These are phyloP conservation scores for Lithocarpus polystachyus DNA, from an alignment of 306 rosid genomes.

Conservation along the genomic window DNA sequence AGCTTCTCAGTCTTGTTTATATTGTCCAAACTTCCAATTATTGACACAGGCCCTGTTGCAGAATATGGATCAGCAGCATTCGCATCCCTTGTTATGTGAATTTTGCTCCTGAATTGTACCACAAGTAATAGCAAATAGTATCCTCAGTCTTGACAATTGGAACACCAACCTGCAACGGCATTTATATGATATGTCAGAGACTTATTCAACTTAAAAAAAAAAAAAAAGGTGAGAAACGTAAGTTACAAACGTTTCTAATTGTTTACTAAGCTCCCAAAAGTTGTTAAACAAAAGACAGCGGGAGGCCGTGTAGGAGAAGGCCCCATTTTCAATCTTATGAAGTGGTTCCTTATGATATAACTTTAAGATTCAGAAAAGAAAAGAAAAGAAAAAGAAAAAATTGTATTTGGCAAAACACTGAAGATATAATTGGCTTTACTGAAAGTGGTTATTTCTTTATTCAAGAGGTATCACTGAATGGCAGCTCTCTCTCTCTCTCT, in stretches of 20 bases:
- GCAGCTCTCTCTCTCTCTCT: too few relatives aligned
- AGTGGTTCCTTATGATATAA: too few relatives aligned
- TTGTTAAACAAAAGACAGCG: too few relatives aligned
- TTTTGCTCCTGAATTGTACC: slow-evolving; percentile 86
- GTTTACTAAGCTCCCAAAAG: too few relatives aligned
- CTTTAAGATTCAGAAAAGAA: too few relatives aligned
- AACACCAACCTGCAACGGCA: slow-evolving; percentile 77
- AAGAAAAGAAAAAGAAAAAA: too few relatives aligned
- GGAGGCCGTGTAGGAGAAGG: not conserved
- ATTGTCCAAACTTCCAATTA: slow-evolving; percentile 71
- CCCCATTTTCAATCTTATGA: not conserved
- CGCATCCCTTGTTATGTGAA: slow-evolving; percentile 85
- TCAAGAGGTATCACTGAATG: not conserved
- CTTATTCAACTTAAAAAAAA: not conserved
- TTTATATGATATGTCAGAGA: slow-evolving; percentile 8
- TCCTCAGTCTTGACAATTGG: slow-evolving; percentile 96
- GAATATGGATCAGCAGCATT: slow-evolving; percentile 74
- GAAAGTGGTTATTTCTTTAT: too few relatives aligned
- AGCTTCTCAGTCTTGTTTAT: slow-evolving; percentile 85
- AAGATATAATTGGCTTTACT: too few relatives aligned
- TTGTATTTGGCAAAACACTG: too few relatives aligned
- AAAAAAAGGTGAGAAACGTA: too few relatives aligned
- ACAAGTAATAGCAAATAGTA: slow-evolving; percentile 66
- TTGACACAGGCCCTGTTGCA: slow-evolving; percentile 73
- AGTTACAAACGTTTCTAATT: too few relatives aligned